Evolutionary conservation across 495 filamentous ascomycete genomes (phyloP), one percentile per base, ranked within the genome.

Genomic region (Penicillium chermesinum): DNA sequence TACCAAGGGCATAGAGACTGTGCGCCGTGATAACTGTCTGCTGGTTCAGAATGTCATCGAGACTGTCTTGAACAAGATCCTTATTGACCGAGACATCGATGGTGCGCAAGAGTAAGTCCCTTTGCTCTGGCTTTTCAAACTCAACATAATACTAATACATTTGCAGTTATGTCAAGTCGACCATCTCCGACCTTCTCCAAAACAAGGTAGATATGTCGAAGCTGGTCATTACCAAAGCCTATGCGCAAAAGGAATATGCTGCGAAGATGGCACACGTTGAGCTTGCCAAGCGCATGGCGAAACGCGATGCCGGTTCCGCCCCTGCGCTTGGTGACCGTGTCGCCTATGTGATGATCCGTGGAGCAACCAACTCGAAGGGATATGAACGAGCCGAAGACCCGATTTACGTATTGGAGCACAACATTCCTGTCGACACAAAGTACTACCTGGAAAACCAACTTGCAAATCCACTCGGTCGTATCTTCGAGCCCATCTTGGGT

Each of bases 381-480:
- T 97, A 93, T 71, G 93, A 99, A 62, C 84, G 87, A 44, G 91
- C 88, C 1, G 93, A 99, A 67, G 93, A 99, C 62, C 93, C 93
- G 1, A 87, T 97, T 56, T 99, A 82, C 69, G 93, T 99, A 7
- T 79, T 99, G 1, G 93, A 99, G 62, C 86, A 99, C 77, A 97
- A 96, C 55, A 79, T 99, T 38, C 94, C 93, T 12, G 93, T 99
- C 61, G 93, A 99, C 68, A 96, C 94, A 2, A 95, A 87, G 64
- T 99, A 99, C 73, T 99, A 99, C 64, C 84, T 99, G 6, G 94
- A 97, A 57, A 97, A 99, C 64, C 93, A 99, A 66, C 85, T 99
- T 5, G 84, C 93, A 6, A 96, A 96, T 60, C 93, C 93, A 0
- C 77, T 99, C 0, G 83, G 84, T 7, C 83, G 93, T 60, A 99